phyloP scores from a whole-genome alignment of 192 early-diverging fungal species.

The Powellomyces hirtus region DNA sequence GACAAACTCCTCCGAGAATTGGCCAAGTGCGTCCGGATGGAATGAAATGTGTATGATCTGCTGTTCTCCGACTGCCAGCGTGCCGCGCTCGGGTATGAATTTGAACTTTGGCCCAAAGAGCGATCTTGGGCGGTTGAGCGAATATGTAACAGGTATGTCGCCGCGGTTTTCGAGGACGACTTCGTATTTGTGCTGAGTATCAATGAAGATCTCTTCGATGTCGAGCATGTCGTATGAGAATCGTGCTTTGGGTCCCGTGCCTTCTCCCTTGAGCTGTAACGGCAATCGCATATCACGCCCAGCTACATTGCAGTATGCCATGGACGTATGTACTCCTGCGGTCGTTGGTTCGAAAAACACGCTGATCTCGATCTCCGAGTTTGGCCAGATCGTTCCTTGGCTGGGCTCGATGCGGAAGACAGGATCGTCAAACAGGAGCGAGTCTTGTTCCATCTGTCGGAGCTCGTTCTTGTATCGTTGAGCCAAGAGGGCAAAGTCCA shows the following conservation, averaged over 20 bases:
- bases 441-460: slow-evolving; percentile 37
- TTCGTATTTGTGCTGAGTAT: slow-evolving; percentile 52
- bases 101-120: slow-evolving; percentile 50
- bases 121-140: slow-evolving; percentile 12
- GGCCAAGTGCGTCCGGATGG: slow-evolving; percentile 45
- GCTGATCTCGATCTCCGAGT: slow-evolving; percentile 43
- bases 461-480: slow-evolving; percentile 34
- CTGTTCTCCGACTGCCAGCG: slow-evolving; percentile 44
- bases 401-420: slow-evolving; percentile 46
- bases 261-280: slow-evolving; percentile 51
- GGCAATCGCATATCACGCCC: slow-evolving; percentile 56
- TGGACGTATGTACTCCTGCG: slow-evolving; percentile 35
- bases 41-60: slow-evolving; percentile 43
- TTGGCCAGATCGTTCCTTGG: slow-evolving; percentile 56
- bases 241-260: slow-evolving; percentile 50
- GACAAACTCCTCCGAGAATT: slow-evolving; percentile 54
- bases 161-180: slow-evolving; percentile 58
- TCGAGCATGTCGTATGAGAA: slow-evolving; percentile 58
- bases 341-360: slow-evolving; percentile 45
- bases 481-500: slow-evolving; percentile 30
- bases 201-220: slow-evolving; percentile 53
- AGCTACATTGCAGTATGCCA: slow-evolving; percentile 52
- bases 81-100: slow-evolving; percentile 46
- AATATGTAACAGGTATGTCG: slow-evolving; percentile 45
- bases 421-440: slow-evolving; percentile 36